Base-by-base conservation (phyloP, 1,284 basidiomycete genomes). In the Boletus semigastroideus region DNA sequence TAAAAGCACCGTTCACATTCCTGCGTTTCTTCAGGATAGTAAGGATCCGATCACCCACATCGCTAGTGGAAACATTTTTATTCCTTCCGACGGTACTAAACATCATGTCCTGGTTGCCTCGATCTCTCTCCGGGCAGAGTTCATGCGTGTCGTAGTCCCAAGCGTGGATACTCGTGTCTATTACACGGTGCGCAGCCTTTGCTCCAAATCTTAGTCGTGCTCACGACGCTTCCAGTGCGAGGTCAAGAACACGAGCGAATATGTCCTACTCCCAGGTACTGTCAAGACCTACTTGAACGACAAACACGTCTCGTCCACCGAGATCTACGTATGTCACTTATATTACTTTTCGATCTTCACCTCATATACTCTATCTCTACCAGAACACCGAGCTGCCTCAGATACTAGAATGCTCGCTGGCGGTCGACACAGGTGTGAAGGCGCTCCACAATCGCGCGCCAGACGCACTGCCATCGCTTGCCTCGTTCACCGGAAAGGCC, bases 231-330 rank as follows among this genome's bases (percentile, higher is more conserved):
- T 17, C 14, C 17, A 67, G 65, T 65, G 62, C 28, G 52, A 57
- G 5, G 50, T 67, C 16, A 48, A 52, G 38, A 63, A 65, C 36
- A 52, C 50, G 0, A 67, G 53, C 31, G 49, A 58, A 11, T 55
- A 57, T 5, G 46, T 56, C n/a, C 40, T 63, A 5, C 50, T 63
- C 12, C 59, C 61, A 4, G 62, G 65, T 4, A 56, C 38, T 1
- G 45, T 65, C 43, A 63, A 64, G n/a, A 28, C 44, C 5, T 59
- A 59, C 41, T n/a, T 67, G 39, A 61, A 63, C 46, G 51, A 54
- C 9, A 63, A 41, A 19, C 59, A 67, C 9, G 53, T 67, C 34
- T 63, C 62, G 19, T 59, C 64, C 17, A 39, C 44, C 2, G 45
- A 56, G 2, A 55, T 63, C 14, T 38, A 37, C 6, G 60, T 59